Base-by-base conservation (phyloP, 2,329 filamentous ascomycete genomes). In the Xylaria sp. region DNA sequence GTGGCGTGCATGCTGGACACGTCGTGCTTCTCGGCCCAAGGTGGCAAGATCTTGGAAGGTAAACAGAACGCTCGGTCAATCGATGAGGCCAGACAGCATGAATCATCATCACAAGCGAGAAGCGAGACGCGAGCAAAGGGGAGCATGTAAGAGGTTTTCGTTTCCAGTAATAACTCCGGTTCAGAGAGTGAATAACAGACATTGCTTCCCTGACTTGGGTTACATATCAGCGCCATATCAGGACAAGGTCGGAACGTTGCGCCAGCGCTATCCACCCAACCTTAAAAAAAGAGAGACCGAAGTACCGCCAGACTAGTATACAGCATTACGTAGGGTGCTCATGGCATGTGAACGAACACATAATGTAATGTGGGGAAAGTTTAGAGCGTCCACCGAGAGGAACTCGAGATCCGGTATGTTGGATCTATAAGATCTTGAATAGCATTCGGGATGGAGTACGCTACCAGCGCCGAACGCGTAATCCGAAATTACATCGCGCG, bases 181-280 rank as follows among this genome's bases (percentile, higher is more conserved):
- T 23, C 8, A 29, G 7, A 48, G 3, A 35, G 40, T 19, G 37
- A 56, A 33, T 29, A 2, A 13, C 27, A 43, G 3, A 11, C n/a
- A 48, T 23, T 27, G 40, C 15, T 15, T 31, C 38, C 21, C 41
- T 25, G n/a, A 6, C 15, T 17, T 17, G 3, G n/a, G 11, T 35
- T 21, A 48, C 15, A 15, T 35, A 53, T 31, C n/a, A n/a, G n/a
- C n/a, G n/a, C n/a, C n/a, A n/a, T n/a, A n/a, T n/a, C n/a, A n/a
- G n/a, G n/a, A n/a, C 25, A 27, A 35, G 27, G 17, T 25, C 5
- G 13, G 13, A 23, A 25, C 3, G 38, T 13, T 29, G 49, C 54
- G 48, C 54, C 54, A 38, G 54, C 54, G 43, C 23, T 58, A 41
- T 49, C 48, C 19, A 47, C 35, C n/a, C n/a, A n/a, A n/a, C n/a